phyloP scores from a whole-genome alignment of 495 filamentous ascomycete genomes.

The Podospora pseudocomata region DNA sequence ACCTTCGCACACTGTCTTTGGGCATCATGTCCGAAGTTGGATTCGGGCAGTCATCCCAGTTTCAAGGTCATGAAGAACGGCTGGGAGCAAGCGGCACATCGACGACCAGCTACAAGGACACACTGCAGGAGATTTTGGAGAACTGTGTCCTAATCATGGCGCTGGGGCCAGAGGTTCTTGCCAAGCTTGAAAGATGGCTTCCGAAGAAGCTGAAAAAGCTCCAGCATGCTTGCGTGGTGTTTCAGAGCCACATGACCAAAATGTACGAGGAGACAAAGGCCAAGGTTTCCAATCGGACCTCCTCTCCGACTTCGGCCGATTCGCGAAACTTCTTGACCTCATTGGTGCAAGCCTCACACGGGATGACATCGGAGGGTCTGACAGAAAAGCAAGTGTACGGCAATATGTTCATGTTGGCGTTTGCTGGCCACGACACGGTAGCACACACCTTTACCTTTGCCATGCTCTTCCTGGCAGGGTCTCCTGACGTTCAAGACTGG shows the following conservation, averaged over 20 bases:
- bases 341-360: conserved; percentile 22
- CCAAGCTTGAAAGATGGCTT: conserved; percentile 23
- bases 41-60: conserved; percentile 42
- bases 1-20: conserved; percentile 43
- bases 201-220: conserved; percentile 26
- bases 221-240: conserved; percentile 30
- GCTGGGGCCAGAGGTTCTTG: conserved; percentile 25
- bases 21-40: conserved; percentile 44
- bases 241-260: conserved; percentile 26
- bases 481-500: conserved; percentile 46
- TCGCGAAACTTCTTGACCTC: conserved; percentile 21
- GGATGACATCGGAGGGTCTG: conserved; percentile 15
- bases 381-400: conserved; percentile 43
- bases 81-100: background rate
- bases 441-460: conserved; percentile 51
- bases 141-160: conserved; percentile 35
- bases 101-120: conserved; percentile 30
- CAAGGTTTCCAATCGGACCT: background rate
- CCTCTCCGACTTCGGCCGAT: background rate
- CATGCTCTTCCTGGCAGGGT: conserved; percentile 44
- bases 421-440: conserved; percentile 56
- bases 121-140: conserved; percentile 32
- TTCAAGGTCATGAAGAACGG: conserved; percentile 23
- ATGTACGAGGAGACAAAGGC: conserved; percentile 27
- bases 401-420: conserved; percentile 54